Conservation (phyloP, 371 early-diverging fungal genomes). For the Fennellomyces sp. region DNA sequence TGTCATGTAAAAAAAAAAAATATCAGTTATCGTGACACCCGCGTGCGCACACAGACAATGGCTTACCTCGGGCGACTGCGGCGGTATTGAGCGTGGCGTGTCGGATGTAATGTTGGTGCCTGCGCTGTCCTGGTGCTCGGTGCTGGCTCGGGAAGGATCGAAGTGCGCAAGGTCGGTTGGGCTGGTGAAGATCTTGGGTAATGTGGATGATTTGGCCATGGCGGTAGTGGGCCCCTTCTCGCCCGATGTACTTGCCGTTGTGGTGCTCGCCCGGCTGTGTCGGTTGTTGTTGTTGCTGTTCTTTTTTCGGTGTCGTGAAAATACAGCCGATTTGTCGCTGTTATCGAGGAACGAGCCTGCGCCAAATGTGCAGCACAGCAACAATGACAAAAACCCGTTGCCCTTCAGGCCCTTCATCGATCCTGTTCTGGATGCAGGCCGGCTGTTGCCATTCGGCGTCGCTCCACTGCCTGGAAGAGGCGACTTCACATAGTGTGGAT, state of each 20-base stretch:
- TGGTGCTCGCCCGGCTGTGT: constrained; percentile 3
- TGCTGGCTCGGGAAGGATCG: background rate
- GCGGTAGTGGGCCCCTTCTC: background rate
- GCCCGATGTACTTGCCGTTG: background rate
- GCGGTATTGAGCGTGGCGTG: constrained; percentile 14
- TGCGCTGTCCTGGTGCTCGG: background rate
- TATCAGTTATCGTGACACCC: background rate
- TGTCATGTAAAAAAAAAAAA: constrained; percentile 7
- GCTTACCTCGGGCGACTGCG: constrained; percentile 10
- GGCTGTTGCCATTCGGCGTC: constrained; percentile 6
- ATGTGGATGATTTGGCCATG: background rate
- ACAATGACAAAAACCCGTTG: constrained; percentile 19
- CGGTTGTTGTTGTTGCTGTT: constrained; percentile 6
- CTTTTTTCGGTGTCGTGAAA: background rate
- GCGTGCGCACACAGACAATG: background rate
- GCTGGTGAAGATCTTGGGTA: constrained; percentile 3
- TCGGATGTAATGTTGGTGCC: background rate
- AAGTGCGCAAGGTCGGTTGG: constrained; percentile 6
- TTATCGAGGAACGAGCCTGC: constrained; percentile 17
- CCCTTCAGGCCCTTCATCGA: constrained; percentile 10
- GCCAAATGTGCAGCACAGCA: constrained; percentile 24
- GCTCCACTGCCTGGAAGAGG: constrained; percentile 2
- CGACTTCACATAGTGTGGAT: constrained; percentile 10
- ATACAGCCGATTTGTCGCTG: constrained; percentile 11
- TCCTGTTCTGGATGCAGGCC: constrained; percentile 15